Percentiles rank a stretch among this genome's conserved stretches.
Evolutionary conservation across 495 filamentous ascomycete species (phyloP).

Genomic region (Penicillium psychrofluorescens): DNA sequence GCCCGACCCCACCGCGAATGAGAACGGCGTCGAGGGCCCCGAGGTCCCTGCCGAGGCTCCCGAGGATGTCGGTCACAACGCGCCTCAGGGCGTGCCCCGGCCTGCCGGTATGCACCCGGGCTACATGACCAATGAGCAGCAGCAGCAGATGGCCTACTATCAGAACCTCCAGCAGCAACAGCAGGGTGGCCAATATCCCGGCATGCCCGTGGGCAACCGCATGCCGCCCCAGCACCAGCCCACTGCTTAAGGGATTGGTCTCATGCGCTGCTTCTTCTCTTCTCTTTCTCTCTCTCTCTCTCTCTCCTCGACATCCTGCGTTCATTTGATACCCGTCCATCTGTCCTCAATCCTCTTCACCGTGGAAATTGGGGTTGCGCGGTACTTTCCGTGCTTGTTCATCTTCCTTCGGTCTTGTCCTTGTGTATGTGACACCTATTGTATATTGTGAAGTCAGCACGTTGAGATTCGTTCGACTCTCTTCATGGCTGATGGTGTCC

Average conservation of each 20-base stretch:
- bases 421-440: slow-evolving; percentile 1
- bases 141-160: slow-evolving; percentile 53
- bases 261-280: slow-evolving; percentile 39
- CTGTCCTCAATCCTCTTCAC: slow-evolving; percentile 22
- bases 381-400: neutral
- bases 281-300: slow-evolving; percentile 19
- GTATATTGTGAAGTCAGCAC: slow-evolving; percentile 18
- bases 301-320: slow-evolving; percentile 11
- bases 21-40: slow-evolving; percentile 77
- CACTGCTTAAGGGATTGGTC: slow-evolving; percentile 44
- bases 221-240: slow-evolving; percentile 51
- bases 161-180: slow-evolving; percentile 51
- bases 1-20: slow-evolving; percentile 82
- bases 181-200: slow-evolving; percentile 48
- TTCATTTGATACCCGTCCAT: slow-evolving; percentile 41
- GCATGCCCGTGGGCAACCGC: slow-evolving; percentile 47
- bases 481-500: neutral
- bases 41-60: slow-evolving; percentile 51
- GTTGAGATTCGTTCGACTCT: slow-evolving; percentile 1
- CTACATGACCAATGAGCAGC: slow-evolving; percentile 51
- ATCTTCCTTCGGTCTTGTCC: neutral
- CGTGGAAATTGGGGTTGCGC: neutral
- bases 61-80: slow-evolving; percentile 48
- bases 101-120: slow-evolving; percentile 43
- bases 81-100: slow-evolving; percentile 43